phyloP scores from a whole-genome alignment of 2,329 filamentous ascomycete species.

The Calonectria crousiana region DNA sequence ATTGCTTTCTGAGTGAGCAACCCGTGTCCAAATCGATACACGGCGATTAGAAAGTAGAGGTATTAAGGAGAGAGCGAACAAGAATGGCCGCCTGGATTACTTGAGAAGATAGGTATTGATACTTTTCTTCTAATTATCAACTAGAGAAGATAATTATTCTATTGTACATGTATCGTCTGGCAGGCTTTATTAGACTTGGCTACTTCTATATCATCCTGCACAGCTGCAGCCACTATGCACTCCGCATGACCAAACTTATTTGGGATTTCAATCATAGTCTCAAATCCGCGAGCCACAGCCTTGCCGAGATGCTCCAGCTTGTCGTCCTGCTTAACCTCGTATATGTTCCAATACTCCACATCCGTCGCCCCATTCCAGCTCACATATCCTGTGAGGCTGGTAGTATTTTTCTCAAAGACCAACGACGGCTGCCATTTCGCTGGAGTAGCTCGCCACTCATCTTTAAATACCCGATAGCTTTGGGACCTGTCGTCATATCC shows the following conservation, averaged over 20 bases:
- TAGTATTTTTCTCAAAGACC: conserved; percentile 25
- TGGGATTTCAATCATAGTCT: conserved; percentile 41
- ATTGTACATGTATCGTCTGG: not conserved
- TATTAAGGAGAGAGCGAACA: too few relatives aligned
- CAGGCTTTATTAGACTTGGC: conserved; percentile 38
- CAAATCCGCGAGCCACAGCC: conserved; percentile 29
- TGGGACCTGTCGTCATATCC: conserved; percentile 34
- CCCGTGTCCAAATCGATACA: too few relatives aligned
- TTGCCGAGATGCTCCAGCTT: conserved; percentile 13
- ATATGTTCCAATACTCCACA: conserved; percentile 40
- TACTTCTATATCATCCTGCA: conserved; percentile 34
- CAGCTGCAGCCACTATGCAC: conserved; percentile 38
- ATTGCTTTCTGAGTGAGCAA: too few relatives aligned
- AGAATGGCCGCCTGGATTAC: too few relatives aligned
- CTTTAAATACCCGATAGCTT: conserved; percentile 42
- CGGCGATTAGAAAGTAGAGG: too few relatives aligned
- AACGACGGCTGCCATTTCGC: conserved; percentile 30
- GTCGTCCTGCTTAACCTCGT: conserved; percentile 14
- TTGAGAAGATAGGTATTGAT: too few relatives aligned
- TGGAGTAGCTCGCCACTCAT: conserved; percentile 40
- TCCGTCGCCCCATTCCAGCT: conserved; percentile 46
- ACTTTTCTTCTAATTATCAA: too few relatives aligned
- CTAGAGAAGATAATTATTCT: not conserved
- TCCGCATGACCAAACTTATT: conserved; percentile 23
- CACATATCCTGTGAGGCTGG: conserved; percentile 27